Percentiles rank a stretch among this genome's conserved stretches.
phyloP scores from a whole-genome alignment of 352 stramenopile genomes.

The Pilasporangium apinafurcum region DNA sequence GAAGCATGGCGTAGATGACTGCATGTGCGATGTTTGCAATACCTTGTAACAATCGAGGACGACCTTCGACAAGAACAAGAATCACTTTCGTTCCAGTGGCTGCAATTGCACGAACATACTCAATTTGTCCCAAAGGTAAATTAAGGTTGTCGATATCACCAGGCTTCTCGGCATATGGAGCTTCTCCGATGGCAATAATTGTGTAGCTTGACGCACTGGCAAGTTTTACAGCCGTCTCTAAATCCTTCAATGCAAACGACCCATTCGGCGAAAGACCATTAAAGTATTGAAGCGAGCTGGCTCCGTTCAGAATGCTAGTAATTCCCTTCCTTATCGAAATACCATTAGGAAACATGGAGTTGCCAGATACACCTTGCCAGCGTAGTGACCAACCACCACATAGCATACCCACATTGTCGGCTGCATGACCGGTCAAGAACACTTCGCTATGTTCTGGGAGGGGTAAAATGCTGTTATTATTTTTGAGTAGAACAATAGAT shows the following conservation, averaged over 20 bases:
- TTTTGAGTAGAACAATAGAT: conserved; percentile 84
- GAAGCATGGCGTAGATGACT: conserved; percentile 75
- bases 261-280: conserved; percentile 55
- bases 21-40: conserved; percentile 52
- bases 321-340: conserved; percentile 58
- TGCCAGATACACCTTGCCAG: conserved; percentile 81
- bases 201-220: conserved; percentile 53
- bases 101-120: conserved; percentile 61
- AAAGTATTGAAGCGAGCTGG: conserved; percentile 27
- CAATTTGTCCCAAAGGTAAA: conserved; percentile 54
- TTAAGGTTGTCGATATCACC: conserved; percentile 80
- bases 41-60: conserved; percentile 65
- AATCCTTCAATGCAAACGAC: conserved; percentile 31
- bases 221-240: conserved; percentile 43
- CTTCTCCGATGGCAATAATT: conserved; percentile 74
- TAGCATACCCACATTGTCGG: conserved; percentile 61
- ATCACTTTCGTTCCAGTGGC: conserved; percentile 75
- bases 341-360: conserved; percentile 52
- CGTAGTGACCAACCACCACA: conserved; percentile 82
- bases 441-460: conserved; percentile 23
- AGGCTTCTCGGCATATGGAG: conserved; percentile 76
- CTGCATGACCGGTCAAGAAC: conserved; percentile 64
- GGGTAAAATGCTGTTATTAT: conserved; percentile 50
- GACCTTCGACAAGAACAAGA: conserved; percentile 69
- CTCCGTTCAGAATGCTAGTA: conserved; percentile 19